Evolutionary conservation across 2,329 filamentous ascomycete genomes (phyloP).

Genomic region (Emericellopsis atlantica): DNA sequence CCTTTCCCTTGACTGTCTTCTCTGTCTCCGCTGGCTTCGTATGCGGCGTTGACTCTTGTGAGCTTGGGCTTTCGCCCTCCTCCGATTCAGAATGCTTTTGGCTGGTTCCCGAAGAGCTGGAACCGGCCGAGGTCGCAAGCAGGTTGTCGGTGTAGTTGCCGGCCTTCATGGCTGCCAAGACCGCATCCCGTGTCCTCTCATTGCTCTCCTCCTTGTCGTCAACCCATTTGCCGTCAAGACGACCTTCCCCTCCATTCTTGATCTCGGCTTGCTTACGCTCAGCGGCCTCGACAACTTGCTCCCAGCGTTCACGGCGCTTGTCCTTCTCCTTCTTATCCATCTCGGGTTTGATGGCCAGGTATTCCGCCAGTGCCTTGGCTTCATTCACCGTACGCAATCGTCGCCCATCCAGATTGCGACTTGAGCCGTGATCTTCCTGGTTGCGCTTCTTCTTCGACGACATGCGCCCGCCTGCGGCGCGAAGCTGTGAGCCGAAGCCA

Average conservation of each 20-base stretch:
- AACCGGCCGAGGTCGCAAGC: slow-evolving; percentile 36
- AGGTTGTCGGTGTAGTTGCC: slow-evolving; percentile 51
- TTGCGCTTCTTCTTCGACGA: slow-evolving; percentile 83
- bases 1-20: slow-evolving; percentile 23
- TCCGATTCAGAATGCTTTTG: slow-evolving; percentile 15
- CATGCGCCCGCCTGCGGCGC: slow-evolving; percentile 96
- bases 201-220: slow-evolving; percentile 86
- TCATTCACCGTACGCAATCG: slow-evolving; percentile 85
- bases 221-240: slow-evolving; percentile 84
- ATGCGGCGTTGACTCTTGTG: slow-evolving; percentile 35
- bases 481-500: slow-evolving; percentile 92
- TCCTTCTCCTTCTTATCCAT: slow-evolving; percentile 95
- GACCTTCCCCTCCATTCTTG: slow-evolving; percentile 55
- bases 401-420: slow-evolving; percentile 84
- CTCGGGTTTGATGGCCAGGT: slow-evolving; percentile 87
- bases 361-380: slow-evolving; percentile 89
- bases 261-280: slow-evolving; percentile 78
- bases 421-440: slow-evolving; percentile 78
- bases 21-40: slow-evolving; percentile 17
- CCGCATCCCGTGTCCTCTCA: slow-evolving; percentile 69
- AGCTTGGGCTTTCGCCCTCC: slow-evolving; percentile 25
- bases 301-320: slow-evolving; percentile 70
- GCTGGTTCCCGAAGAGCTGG: slow-evolving; percentile 22
- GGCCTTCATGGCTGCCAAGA: slow-evolving; percentile 55
- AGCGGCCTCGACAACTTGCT: slow-evolving; percentile 74